A percentile compares a stretch with the other conserved stretches of the same genome.
These are phyloP conservation scores for Cladorrhinum samala DNA, from an alignment of 495 filamentous ascomycete species.

Conservation along the genomic window DNA sequence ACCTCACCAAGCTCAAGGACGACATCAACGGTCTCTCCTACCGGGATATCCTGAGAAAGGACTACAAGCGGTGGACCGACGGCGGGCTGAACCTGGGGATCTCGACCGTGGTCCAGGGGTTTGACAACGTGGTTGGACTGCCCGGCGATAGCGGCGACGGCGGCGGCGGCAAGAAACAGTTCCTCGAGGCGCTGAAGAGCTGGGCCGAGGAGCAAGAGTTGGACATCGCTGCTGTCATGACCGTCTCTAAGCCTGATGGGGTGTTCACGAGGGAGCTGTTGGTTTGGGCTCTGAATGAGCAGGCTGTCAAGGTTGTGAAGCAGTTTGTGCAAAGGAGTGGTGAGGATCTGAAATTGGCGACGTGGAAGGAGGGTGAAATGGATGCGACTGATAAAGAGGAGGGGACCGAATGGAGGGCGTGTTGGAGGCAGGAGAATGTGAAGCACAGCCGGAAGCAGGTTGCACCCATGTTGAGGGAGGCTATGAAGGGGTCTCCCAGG, in stretches of 20 bases:
- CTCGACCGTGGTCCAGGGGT: slow-evolving; percentile 60
- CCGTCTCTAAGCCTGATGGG: slow-evolving; percentile 51
- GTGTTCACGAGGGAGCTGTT: slow-evolving; percentile 69
- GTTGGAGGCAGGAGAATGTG: slow-evolving; percentile 65
- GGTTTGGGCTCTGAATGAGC: slow-evolving; percentile 51
- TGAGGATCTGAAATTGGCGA: slow-evolving; percentile 50
- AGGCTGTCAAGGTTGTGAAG: slow-evolving; percentile 40
- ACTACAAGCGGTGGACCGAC: slow-evolving; percentile 89
- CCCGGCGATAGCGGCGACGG: slow-evolving; percentile 50
- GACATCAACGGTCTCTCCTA: slow-evolving; percentile 61
- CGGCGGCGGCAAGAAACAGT: slow-evolving; percentile 33
- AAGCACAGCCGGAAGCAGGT: slow-evolving; percentile 82
- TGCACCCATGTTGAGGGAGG: slow-evolving; percentile 70
- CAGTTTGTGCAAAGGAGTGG: slow-evolving; percentile 46
- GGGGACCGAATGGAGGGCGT: slow-evolving; percentile 36
- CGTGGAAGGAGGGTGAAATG: slow-evolving; percentile 43
- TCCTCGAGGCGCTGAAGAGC: slow-evolving; percentile 28
- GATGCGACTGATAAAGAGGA: slow-evolving; percentile 42
- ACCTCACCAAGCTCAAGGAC: slow-evolving; percentile 61
- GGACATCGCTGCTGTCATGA: slow-evolving; percentile 72
- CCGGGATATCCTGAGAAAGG: slow-evolving; percentile 73
- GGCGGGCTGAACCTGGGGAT: slow-evolving; percentile 59
- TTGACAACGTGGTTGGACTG: slow-evolving; percentile 50
- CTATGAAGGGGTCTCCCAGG: slow-evolving; percentile 40
- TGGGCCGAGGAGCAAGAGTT: slow-evolving; percentile 56